Evolutionary conservation across 2,329 filamentous ascomycete genomes (phyloP).

Genomic region (Dactylella cylindrospora): DNA sequence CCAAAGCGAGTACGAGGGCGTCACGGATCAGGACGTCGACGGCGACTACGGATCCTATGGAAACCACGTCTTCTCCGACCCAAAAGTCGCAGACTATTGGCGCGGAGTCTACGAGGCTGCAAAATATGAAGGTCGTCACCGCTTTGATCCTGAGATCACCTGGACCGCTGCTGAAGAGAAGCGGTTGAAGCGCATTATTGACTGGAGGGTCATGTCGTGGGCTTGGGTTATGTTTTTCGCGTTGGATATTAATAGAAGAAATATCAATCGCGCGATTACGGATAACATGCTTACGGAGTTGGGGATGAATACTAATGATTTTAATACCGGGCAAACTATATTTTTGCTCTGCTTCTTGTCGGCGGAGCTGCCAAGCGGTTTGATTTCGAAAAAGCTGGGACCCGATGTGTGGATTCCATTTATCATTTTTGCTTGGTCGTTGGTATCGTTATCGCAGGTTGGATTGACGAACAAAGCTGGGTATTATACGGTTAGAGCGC

Average conservation of each 20-base stretch:
- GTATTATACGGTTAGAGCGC: slow-evolving; percentile 54
- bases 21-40: slow-evolving; percentile 34
- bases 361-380: slow-evolving; percentile 57
- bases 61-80: slow-evolving; percentile 58
- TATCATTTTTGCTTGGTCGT: slow-evolving; percentile 54
- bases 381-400: slow-evolving; percentile 58
- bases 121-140: slow-evolving; percentile 53
- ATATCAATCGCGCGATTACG: slow-evolving; percentile 55
- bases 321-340: slow-evolving; percentile 55
- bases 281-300: slow-evolving; percentile 51
- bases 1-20: slow-evolving; percentile 17
- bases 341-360: slow-evolving; percentile 56
- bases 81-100: slow-evolving; percentile 60
- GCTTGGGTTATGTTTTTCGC: slow-evolving; percentile 58
- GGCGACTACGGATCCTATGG: slow-evolving; percentile 50
- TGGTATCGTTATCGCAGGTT: slow-evolving; percentile 53
- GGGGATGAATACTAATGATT: slow-evolving; percentile 56
- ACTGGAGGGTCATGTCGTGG: slow-evolving; percentile 53
- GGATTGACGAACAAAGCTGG: slow-evolving; percentile 51
- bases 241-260: slow-evolving; percentile 56
- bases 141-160: slow-evolving; percentile 56
- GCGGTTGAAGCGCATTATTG: slow-evolving; percentile 54
- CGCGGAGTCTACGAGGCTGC: slow-evolving; percentile 60
- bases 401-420: slow-evolving; percentile 57
- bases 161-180: slow-evolving; percentile 58